Evolutionary conservation across 306 rosid species (phyloP).

Genomic region (Vigna angularis): DNA sequence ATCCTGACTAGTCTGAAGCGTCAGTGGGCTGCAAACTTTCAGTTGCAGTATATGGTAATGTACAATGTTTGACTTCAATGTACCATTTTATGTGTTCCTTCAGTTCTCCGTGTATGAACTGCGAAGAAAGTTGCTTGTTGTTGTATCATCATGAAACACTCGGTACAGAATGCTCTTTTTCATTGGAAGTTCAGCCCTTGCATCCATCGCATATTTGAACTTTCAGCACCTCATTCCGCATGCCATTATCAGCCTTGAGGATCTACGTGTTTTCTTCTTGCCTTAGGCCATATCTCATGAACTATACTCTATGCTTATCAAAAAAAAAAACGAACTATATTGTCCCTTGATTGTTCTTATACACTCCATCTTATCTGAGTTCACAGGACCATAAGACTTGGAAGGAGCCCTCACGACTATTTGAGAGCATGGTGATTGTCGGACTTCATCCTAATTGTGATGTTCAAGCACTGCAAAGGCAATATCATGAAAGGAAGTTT

Average conservation of each 20-base stretch:
- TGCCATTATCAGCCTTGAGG: conserved; percentile 36
- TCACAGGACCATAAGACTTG: conserved; percentile 82
- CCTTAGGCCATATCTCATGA: conserved; percentile 14
- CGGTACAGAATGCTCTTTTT: conserved; percentile 28
- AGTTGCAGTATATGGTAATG: conserved; percentile 64
- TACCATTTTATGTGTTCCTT: conserved; percentile 21
- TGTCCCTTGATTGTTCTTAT: conserved; percentile 39
- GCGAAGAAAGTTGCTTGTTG: conserved; percentile 23
- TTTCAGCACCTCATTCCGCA: conserved; percentile 27
- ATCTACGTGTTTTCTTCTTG: conserved; percentile 8
- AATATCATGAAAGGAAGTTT: conserved; percentile 64
- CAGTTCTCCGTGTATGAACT: conserved; percentile 8
- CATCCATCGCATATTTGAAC: conserved; percentile 32
- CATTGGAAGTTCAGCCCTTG: conserved; percentile 5
- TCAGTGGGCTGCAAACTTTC: conserved; percentile 92
- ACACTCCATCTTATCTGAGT: conserved; percentile 40
- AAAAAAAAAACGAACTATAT: not conserved
- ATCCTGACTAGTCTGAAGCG: conserved; percentile 87
- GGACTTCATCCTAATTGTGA: conserved; percentile 97
- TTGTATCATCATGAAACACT: not conserved
- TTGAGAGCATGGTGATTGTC: conserved; percentile 93
- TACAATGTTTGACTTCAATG: conserved; percentile 13
- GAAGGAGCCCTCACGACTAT: conserved; percentile 87
- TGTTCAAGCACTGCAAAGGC: conserved; percentile 78
- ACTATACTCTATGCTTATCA: not conserved